Base-by-base conservation (phyloP, 148 eudicot species). In the Cornus florida region DNA sequence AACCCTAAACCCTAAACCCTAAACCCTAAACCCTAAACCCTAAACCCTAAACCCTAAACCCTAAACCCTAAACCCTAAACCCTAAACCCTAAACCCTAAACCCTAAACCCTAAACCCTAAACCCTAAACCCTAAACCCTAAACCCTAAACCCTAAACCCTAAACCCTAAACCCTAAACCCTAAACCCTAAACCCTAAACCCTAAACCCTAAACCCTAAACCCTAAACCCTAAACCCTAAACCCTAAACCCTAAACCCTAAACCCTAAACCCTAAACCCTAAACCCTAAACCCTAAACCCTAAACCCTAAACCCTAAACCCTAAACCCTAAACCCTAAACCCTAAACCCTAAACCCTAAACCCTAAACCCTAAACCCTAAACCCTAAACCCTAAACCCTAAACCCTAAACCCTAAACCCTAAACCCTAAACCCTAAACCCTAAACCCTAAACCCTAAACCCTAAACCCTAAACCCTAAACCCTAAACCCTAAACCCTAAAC, bases 321-420 rank as follows among this genome's bases (percentile, higher is more conserved):
- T 76, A 76, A 76, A 65, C 79, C 71, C 79, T 76, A 76, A 65
- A 76, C 79, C 79, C 79, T 76, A 76, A 76, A 76, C 70, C 71
- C 56, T 20, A 31, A 31, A 75, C 46, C 78, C 78, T 65, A 60
- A 75, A 75, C 43, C 78, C 78, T 60, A 75, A 75, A 60, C 78
- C 78, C 78, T 75, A 75, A 75, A 75, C 78, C 78, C 78, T 75
- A 75, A 75, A 75, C 69, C 78, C 78, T 64, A 59, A 75, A 75
- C 67, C 78, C 78, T 32, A 59, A 62, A 75, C 39, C 78, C 78
- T 48, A 60, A 75, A 59, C 43, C 69, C 59, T 19, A 75, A 75
- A 59, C 78, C 78, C 78, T 3, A 28, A 75, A 75, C 50, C 78
- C 69, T 48, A 28, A 75, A 75, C 43, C 69, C 78, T 43, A 22